Evolutionary conservation across 2,329 filamentous ascomycete species (phyloP).

Genomic region (Calonectria pseudoturangicola): DNA sequence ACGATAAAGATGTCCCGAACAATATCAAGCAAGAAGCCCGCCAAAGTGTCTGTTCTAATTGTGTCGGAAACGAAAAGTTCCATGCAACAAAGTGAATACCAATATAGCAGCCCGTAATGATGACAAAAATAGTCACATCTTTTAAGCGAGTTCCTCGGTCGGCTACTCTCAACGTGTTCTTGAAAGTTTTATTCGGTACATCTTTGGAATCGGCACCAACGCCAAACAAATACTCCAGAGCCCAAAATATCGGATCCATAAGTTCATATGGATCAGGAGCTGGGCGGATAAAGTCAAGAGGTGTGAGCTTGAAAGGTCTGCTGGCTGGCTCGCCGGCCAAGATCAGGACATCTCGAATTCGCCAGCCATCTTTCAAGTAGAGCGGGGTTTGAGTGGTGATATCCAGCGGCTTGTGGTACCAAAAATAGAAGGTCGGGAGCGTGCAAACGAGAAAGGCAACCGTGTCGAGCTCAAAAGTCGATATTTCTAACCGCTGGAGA

Average conservation of each 20-base stretch:
- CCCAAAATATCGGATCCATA: conserved; percentile 8
- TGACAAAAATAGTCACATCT: background rate
- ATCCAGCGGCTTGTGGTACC: conserved; percentile 17
- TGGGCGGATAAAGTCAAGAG: background rate
- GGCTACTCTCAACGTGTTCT: background rate
- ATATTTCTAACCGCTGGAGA: background rate
- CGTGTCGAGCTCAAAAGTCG: conserved; percentile 2
- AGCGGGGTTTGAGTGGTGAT: background rate
- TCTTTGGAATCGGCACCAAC: background rate
- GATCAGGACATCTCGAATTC: background rate
- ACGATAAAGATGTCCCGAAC: background rate
- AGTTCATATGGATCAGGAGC: conserved; percentile 1
- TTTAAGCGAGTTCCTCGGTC: background rate
- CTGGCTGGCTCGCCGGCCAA: background rate
- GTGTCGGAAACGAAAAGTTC: background rate
- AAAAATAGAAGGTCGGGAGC: background rate
- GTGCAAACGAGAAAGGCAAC: conserved; percentile 9
- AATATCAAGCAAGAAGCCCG: background rate
- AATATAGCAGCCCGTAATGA: background rate
- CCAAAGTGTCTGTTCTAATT: background rate
- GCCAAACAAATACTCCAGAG: conserved; percentile 3
- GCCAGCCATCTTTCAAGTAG: background rate
- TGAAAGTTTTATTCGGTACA: background rate
- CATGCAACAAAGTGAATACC: conserved; percentile 8
- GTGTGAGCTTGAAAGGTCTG: background rate